Evolutionary conservation across 148 eudicot genomes (phyloP).

Genomic region (Rheum nobile): DNA sequence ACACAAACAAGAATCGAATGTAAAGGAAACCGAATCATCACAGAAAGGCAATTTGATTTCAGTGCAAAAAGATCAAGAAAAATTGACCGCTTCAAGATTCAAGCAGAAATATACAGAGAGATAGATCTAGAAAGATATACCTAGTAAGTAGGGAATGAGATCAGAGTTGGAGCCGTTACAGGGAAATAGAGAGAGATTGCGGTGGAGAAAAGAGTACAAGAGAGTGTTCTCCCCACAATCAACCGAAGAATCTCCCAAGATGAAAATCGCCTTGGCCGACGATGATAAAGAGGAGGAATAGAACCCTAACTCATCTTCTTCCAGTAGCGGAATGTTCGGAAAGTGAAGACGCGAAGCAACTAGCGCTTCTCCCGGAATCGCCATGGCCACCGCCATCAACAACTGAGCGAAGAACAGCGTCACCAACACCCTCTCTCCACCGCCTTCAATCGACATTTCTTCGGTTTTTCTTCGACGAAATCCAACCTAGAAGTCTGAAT

Average conservation of each 20-base stretch:
- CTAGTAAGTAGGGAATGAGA: slow-evolving; percentile 48
- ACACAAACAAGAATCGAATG: neutral
- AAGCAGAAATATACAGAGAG: neutral
- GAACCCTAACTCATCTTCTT: neutral
- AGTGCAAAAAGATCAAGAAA: neutral
- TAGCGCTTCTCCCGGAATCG: neutral
- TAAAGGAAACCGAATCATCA: neutral
- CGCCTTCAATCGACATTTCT: neutral
- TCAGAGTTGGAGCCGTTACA: slow-evolving; percentile 36
- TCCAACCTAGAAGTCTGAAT: neutral
- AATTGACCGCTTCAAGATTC: neutral
- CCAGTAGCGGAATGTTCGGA: neutral
- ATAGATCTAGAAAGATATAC: slow-evolving; percentile 17
- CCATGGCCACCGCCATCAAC: neutral
- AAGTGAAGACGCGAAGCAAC: neutral
- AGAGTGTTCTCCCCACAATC: slow-evolving; percentile 63
- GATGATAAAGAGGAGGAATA: slow-evolving; percentile 7
- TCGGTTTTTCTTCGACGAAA: neutral
- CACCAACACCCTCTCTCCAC: neutral
- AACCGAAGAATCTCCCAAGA: slow-evolving; percentile 56
- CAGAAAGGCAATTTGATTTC: neutral
- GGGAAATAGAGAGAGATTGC: slow-evolving; percentile 33
- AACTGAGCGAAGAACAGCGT: neutral
- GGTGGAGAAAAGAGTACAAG: slow-evolving; percentile 29
- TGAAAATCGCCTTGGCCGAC: slow-evolving; percentile 16